Evolutionary conservation across 129 eudicot genomes (phyloP), one percentile per base, ranked within the genome.

Genomic region (Lactuca sativa): DNA sequence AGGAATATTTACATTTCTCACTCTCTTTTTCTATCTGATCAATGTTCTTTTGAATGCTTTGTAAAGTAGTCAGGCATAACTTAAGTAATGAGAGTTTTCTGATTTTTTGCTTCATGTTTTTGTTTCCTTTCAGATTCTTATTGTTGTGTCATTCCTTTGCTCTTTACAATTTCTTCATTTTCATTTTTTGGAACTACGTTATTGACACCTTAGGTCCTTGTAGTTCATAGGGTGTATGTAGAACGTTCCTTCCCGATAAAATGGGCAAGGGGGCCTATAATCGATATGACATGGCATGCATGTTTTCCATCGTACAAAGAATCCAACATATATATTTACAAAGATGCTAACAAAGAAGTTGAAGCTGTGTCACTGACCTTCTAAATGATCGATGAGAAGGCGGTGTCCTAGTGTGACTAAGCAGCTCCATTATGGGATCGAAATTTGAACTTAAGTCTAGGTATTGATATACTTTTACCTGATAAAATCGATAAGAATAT

Each of bases 11-110:
- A 54, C 30, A 15, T 38, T n/a, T 48, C n/a, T 64, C 25, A 8
- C 40, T 70, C 33, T 43, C 58, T 37, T 56, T 60, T 72, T 62
- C 52, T 32, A 8, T 25, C 21, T 18, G 60, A 69, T 60, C 74
- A 41, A 62, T 76, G 64, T 61, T 40, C 75, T 52, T 76, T 68
- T 76, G 75, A 58, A 60, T 68, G 70, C 52, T 76, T 66, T 53
- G n/a, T 21, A 68, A 67, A 68, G 80, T 62, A 36, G 65, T 59
- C 65, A 12, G 80, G 38, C 65, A 60, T 69, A 69, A 68, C 75
- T 76, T 60, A 68, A 60, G 15, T 31, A 51, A 76, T 64, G 60
- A 76, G 59, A 47, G 61, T 66, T 56, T 7, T 56, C 31, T 74
- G 37, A 40, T 12, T 36, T 14, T 61, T 49, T 51, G 34, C 59